These are phyloP conservation scores for Lentinula edodes DNA, from an alignment of 768 basidiomycete species.

Conservation along the genomic window DNA sequence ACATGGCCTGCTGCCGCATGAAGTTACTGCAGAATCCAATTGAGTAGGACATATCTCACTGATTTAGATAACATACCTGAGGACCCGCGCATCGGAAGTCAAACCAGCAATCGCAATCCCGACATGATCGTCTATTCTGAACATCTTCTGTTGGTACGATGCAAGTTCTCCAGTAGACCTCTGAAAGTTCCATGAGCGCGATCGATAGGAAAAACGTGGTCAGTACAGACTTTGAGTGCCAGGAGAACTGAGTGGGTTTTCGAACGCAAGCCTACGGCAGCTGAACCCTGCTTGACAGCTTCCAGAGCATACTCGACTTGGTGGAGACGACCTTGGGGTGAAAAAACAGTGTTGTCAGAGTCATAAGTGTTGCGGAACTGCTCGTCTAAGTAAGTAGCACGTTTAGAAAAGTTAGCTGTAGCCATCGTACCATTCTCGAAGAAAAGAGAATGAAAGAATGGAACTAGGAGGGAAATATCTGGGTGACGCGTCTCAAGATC, in stretches of 20 bases:
- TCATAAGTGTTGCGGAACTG: conserved; percentile 97
- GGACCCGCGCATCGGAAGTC: conserved; percentile 94
- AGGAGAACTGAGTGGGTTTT: conserved; percentile 92
- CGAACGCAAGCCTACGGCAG: conserved; percentile 93
- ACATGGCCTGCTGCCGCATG: conserved; percentile 99
- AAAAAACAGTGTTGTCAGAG: conserved; percentile 97
- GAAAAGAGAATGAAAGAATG: not conserved
- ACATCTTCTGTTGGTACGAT: conserved; percentile 99
- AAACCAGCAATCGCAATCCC: conserved; percentile 99
- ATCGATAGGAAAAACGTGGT: not conserved
- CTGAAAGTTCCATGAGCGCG: conserved; percentile 31
- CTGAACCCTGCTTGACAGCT: conserved; percentile 99
- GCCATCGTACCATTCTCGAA: conserved; percentile 1
- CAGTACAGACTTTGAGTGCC: conserved; percentile 74
- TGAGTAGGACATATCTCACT: not conserved
- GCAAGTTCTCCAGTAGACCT: conserved; percentile 97
- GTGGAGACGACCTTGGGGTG: conserved; percentile 93
- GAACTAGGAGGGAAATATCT: not conserved
- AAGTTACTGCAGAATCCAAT: conserved; percentile 65
- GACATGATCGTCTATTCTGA: conserved; percentile 98
- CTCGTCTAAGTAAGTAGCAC: not conserved
- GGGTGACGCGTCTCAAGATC: conserved; percentile 3
- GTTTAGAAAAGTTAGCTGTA: not conserved
- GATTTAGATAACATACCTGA: conserved; percentile 56
- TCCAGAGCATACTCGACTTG: conserved; percentile 99